phyloP scores from a whole-genome alignment of 169 alveolate genomes.

The Plasmodium malariae region DNA sequence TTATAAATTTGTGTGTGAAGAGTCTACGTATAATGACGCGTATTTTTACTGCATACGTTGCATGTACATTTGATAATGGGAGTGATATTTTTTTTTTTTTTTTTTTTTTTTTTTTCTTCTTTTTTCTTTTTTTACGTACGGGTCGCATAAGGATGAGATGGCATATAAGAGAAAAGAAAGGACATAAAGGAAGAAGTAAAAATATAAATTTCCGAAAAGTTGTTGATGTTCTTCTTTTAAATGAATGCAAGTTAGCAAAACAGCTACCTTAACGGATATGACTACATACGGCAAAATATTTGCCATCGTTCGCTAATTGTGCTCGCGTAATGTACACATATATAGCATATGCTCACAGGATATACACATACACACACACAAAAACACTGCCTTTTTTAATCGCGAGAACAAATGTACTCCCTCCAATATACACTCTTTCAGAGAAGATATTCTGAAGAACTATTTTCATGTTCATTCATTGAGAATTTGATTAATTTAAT shows the following conservation, averaged over 20 bases:
- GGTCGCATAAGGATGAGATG: slow-evolving; percentile 32
- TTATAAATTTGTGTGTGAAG: background rate
- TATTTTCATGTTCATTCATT: too few relatives aligned
- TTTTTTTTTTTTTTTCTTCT: background rate
- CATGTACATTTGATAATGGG: background rate
- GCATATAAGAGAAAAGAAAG: slow-evolving; percentile 30
- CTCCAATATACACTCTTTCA: too few relatives aligned
- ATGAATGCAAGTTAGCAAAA: slow-evolving; percentile 20
- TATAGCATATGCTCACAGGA: too few relatives aligned
- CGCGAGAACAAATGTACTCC: too few relatives aligned
- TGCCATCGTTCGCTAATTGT: too few relatives aligned
- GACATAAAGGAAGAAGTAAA: slow-evolving; percentile 26
- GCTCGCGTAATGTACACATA: too few relatives aligned
- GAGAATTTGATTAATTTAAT: too few relatives aligned
- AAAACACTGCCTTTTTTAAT: too few relatives aligned
- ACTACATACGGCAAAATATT: slow-evolving; percentile 9
- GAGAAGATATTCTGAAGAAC: too few relatives aligned
- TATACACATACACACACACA: too few relatives aligned
- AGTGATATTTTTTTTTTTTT: background rate
- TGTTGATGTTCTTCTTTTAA: background rate
- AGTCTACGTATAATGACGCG: too few relatives aligned
- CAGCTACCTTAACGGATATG: background rate
- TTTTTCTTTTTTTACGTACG: slow-evolving; percentile 26
- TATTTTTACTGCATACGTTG: too few relatives aligned
- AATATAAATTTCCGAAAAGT: background rate